Conservation (phyloP, 2,329 filamentous ascomycete genomes). For the Neobulgaria alba region DNA sequence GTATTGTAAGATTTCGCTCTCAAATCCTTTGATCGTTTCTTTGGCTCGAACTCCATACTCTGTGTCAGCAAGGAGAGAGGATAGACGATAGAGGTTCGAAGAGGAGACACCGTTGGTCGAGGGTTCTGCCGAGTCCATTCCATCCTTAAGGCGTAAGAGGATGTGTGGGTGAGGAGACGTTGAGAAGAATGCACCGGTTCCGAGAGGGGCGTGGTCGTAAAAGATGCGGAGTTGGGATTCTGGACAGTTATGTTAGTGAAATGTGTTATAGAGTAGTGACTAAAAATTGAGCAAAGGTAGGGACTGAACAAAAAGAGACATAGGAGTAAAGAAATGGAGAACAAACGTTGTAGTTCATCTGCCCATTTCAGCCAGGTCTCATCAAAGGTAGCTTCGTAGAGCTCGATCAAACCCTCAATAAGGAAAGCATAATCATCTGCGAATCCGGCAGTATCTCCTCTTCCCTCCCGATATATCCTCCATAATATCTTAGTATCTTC, state of each 20-base stretch:
- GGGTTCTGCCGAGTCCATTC: conserved; percentile 87
- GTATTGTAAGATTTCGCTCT: conserved; percentile 85
- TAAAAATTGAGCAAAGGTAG: too few relatives aligned
- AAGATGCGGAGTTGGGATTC: conserved; percentile 69
- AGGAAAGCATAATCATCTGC: conserved; percentile 94
- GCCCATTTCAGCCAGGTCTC: conserved; percentile 71
- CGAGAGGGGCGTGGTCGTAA: conserved; percentile 55
- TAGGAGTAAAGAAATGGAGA: neutral
- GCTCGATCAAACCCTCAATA: conserved; percentile 70
- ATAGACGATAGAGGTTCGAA: conserved; percentile 76
- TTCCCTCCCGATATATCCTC: conserved; percentile 62
- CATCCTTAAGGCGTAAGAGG: conserved; percentile 84
- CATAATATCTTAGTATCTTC: conserved; percentile 52
- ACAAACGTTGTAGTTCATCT: conserved; percentile 64
- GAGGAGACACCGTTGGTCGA: conserved; percentile 85
- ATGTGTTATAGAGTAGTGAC: too few relatives aligned
- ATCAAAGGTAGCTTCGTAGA: conserved; percentile 78
- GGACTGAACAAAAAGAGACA: too few relatives aligned
- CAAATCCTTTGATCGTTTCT: conserved; percentile 75
- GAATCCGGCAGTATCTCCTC: conserved; percentile 62
- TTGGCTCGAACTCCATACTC: conserved; percentile 56
- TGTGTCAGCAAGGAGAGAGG: conserved; percentile 57
- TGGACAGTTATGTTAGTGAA: conserved; percentile 30
- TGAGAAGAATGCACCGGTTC: conserved; percentile 59
- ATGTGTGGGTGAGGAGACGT: conserved; percentile 53